These are phyloP conservation scores for Ulota crispa DNA, from an alignment of 225 moss, liverwort and hornwort species.

Conservation along the genomic window DNA sequence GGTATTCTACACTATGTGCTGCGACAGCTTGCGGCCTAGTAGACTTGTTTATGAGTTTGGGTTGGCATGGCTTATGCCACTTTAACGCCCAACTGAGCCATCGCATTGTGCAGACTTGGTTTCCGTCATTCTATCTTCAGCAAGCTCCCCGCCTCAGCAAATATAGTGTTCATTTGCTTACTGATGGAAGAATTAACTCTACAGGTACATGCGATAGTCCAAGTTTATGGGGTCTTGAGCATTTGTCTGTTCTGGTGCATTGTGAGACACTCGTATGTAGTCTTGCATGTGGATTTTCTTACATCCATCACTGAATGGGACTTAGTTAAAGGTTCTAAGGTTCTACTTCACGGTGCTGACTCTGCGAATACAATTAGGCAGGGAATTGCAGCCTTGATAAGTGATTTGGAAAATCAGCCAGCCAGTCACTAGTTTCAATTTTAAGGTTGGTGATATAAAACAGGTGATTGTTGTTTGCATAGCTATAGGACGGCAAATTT, in stretches of 20 bases:
- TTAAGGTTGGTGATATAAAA: conserved; percentile 11
- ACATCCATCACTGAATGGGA: conserved; percentile 12
- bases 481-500: neutral
- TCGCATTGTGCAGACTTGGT: conserved; percentile 8
- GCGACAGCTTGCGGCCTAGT: conserved; percentile 70
- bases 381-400: conserved; percentile 1
- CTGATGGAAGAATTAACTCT: conserved; percentile 6
- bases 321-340: neutral
- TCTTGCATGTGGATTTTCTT: conserved; percentile 12
- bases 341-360: neutral
- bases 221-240: conserved; percentile 1
- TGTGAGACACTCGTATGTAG: neutral
- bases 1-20: conserved; percentile 93
- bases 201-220: conserved; percentile 9
- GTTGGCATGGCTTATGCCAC: neutral
- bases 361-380: neutral
- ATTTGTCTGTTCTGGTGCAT: conserved; percentile 7
- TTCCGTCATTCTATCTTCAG: neutral
- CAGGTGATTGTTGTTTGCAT: conserved; percentile 3
- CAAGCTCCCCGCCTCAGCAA: conserved; percentile 12
- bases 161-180: neutral
- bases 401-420: neutral
- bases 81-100: conserved; percentile 1
- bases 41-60: conserved; percentile 24
- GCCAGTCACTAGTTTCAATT: conserved; percentile 2